Percentiles rank a stretch among this genome's conserved stretches.
Conservation (phyloP, 2,329 filamentous ascomycete species). For the Claviceps purpurea region DNA sequence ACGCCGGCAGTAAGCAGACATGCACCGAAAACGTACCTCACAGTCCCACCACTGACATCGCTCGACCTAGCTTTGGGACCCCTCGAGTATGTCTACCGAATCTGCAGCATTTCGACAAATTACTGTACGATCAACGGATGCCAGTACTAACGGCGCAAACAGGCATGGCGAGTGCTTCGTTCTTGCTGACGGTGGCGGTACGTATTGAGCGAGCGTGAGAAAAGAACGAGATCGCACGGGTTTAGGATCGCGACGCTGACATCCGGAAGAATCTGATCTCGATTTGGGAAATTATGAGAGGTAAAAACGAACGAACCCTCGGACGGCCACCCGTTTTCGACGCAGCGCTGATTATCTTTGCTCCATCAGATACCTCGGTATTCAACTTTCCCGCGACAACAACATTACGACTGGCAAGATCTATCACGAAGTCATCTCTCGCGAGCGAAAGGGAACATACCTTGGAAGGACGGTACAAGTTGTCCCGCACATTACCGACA, state of each 20-base stretch:
- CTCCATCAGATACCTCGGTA: constrained; percentile 50
- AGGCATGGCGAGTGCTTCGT: constrained; percentile 87
- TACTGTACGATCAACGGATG: too few species aligned
- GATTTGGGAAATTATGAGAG: constrained; percentile 46
- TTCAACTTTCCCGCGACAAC: constrained; percentile 71
- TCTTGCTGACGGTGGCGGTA: constrained; percentile 61
- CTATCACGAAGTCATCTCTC: constrained; percentile 40
- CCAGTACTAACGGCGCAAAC: constrained; percentile 4
- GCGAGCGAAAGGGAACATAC: constrained; percentile 52
- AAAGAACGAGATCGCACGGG: not conserved
- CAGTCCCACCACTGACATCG: not conserved
- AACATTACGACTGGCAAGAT: constrained; percentile 98
- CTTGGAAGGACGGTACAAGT: constrained; percentile 82
- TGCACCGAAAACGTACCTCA: not conserved
- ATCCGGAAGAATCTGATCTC: constrained; percentile 27
- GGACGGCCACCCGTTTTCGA: not conserved
- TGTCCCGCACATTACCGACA: constrained; percentile 83
- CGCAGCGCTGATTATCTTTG: not conserved
- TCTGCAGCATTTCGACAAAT: not conserved
- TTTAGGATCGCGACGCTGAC: not conserved
- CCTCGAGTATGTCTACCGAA: constrained; percentile 15
- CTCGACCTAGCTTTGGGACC: constrained; percentile 11
- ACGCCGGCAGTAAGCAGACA: constrained; percentile 12
- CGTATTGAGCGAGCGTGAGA: not conserved
- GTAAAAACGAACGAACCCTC: constrained; percentile 11